These are phyloP conservation scores for Auricularia heimuer DNA, from an alignment of 768 basidiomycete genomes.

Conservation along the genomic window DNA sequence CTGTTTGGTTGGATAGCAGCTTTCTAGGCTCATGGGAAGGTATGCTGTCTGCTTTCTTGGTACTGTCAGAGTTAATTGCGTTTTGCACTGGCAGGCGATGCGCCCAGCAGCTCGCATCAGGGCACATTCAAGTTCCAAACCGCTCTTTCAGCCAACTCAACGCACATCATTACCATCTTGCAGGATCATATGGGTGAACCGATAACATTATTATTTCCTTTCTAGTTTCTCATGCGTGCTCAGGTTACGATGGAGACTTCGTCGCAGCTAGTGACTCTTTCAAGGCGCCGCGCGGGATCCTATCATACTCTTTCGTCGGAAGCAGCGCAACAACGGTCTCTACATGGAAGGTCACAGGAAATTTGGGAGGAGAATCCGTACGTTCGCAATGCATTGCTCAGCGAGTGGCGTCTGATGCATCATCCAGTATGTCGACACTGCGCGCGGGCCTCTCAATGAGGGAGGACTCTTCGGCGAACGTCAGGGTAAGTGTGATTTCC, in stretches of 20 bases:
- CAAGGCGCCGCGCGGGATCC: conserved; percentile 71
- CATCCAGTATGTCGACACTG: conserved; percentile 43
- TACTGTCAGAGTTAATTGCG: too few species aligned
- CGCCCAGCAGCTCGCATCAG: not conserved
- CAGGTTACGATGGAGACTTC: conserved; percentile 16
- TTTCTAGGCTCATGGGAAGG: conserved; percentile 33
- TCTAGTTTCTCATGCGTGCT: conserved; percentile 22
- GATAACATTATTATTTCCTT: conserved; percentile 29
- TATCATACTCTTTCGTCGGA: conserved; percentile 34
- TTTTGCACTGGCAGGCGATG: not conserved
- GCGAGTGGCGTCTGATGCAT: too few species aligned
- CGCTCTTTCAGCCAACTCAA: conserved; percentile 38
- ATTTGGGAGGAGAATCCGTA: conserved; percentile 40
- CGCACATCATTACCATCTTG: conserved; percentile 57
- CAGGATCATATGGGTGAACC: conserved; percentile 76
- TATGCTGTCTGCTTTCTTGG: too few species aligned
- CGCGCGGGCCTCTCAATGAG: conserved; percentile 60
- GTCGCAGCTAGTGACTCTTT: conserved; percentile 39
- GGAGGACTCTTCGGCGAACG: conserved; percentile 66
- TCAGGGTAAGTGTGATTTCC: conserved; percentile 10
- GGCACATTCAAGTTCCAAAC: conserved; percentile 49
- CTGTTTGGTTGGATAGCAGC: conserved; percentile 39
- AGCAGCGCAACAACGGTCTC: conserved; percentile 39
- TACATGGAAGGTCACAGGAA: conserved; percentile 43
- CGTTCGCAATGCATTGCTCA: conserved; percentile 10